phyloP scores from a whole-genome alignment of 257 asterid species.

The Mitragyna speciosa region DNA sequence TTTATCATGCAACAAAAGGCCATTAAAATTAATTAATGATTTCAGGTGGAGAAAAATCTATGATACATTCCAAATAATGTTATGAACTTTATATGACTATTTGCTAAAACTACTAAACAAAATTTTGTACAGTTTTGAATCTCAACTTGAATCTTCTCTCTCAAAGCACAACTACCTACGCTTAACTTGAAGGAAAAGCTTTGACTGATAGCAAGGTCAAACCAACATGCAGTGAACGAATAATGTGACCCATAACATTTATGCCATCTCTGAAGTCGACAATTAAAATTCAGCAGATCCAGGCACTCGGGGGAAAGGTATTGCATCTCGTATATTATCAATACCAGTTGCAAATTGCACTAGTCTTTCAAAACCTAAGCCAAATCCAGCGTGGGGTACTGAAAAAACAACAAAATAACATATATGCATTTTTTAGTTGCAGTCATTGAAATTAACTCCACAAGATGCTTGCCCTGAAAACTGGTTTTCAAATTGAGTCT shows the following conservation, averaged over 20 bases:
- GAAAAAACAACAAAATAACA: constrained; percentile 16
- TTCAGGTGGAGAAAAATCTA: not conserved
- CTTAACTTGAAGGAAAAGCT: not conserved
- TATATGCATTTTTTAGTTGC: not conserved
- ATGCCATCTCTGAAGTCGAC: not conserved
- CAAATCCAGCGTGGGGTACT: constrained; percentile 99
- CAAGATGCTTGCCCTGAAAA: not conserved
- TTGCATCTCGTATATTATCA: constrained; percentile 89
- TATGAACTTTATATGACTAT: not conserved
- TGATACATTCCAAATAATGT: not conserved
- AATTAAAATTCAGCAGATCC: constrained; percentile 91
- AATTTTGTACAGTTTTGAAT: not conserved
- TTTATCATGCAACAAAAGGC: not conserved
- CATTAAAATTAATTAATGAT: not conserved
- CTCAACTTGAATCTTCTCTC: not conserved
- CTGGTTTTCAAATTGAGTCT: not conserved
- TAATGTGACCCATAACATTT: not conserved
- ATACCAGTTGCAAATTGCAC: constrained; percentile 94
- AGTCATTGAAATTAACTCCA: not conserved
- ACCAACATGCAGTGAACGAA: not conserved
- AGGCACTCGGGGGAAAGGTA: constrained; percentile 92
- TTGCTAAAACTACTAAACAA: not conserved
- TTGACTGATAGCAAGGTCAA: not conserved
- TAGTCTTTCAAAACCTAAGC: constrained; percentile 95
- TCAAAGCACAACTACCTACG: not conserved